Conservation (phyloP, 2,329 filamentous ascomycete species). For the Cytospora piceicola region DNA sequence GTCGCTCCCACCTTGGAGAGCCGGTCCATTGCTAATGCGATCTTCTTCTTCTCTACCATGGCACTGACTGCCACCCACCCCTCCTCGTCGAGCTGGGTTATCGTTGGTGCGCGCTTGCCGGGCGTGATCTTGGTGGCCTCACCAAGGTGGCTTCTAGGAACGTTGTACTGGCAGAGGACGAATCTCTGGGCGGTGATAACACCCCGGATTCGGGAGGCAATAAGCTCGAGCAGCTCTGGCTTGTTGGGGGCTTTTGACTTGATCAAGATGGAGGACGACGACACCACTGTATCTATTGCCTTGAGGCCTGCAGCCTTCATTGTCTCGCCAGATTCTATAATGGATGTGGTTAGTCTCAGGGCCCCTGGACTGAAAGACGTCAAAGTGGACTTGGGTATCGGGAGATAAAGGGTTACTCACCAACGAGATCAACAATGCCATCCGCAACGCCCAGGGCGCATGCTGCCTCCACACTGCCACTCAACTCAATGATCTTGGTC, state of each 20-base stretch:
- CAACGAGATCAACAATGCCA: conserved; percentile 95
- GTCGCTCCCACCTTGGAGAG: conserved; percentile 75
- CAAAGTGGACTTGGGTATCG: background rate
- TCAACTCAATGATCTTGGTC: conserved; percentile 92
- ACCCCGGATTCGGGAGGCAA: conserved; percentile 83
- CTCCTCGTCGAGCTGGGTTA: conserved; percentile 85
- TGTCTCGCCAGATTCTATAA: conserved; percentile 89
- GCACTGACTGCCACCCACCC: conserved; percentile 93
- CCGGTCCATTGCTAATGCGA: conserved; percentile 86
- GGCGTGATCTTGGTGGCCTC: conserved; percentile 80
- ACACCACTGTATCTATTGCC: conserved; percentile 90
- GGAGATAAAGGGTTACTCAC: conserved; percentile 54
- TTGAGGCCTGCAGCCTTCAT: conserved; percentile 95
- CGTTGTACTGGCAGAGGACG: conserved; percentile 96
- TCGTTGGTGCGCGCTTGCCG: conserved; percentile 88
- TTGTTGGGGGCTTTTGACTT: conserved; percentile 85
- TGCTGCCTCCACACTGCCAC: conserved; percentile 95
- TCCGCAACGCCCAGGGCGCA: conserved; percentile 95
- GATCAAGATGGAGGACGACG: conserved; percentile 87
- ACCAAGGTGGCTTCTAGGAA: conserved; percentile 70
- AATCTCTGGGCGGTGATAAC: conserved; percentile 95
- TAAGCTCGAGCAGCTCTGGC: conserved; percentile 78
- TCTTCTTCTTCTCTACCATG: conserved; percentile 89
- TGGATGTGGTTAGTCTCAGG: background rate
- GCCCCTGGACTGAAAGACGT: background rate